A percentile compares a stretch with the other conserved stretches of the same genome.
Evolutionary conservation across 169 alveolate genomes (phyloP).

Genomic region (Plasmodium gallinaceum): DNA sequence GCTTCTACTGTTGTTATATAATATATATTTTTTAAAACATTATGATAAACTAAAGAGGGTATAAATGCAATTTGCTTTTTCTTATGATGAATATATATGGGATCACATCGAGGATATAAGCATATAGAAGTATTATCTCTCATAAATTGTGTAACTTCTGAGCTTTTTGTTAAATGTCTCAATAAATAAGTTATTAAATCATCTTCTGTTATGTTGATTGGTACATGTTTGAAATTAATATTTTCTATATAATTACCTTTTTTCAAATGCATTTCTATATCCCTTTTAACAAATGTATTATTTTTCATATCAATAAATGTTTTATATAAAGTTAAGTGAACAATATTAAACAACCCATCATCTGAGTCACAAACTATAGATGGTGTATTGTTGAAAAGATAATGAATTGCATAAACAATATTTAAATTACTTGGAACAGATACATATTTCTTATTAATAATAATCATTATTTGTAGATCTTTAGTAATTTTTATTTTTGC

Average conservation of each 20-base stretch:
- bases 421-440: conserved; percentile 40
- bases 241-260: conserved; percentile 38
- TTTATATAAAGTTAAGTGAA: conserved; percentile 38
- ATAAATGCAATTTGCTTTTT: conserved; percentile 43
- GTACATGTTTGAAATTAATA: conserved; percentile 43
- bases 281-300: conserved; percentile 50
- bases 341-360: conserved; percentile 9
- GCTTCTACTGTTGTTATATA: conserved; percentile 64
- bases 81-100: conserved; percentile 43
- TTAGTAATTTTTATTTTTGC: conserved; percentile 26
- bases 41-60: conserved; percentile 58
- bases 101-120: conserved; percentile 56
- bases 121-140: conserved; percentile 65
- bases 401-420: conserved; percentile 51
- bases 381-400: conserved; percentile 52
- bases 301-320: conserved; percentile 56
- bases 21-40: conserved; percentile 25
- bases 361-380: conserved; percentile 27
- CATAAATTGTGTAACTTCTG: conserved; percentile 50
- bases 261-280: conserved; percentile 41
- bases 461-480: conserved; percentile 20
- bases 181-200: conserved; percentile 33
- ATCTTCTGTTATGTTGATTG: conserved; percentile 56
- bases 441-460: conserved; percentile 39
- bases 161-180: conserved; percentile 43